Evolutionary conservation across 805 yeast species (phyloP).

Genomic region (Cyberlindnera bimundalis): DNA sequence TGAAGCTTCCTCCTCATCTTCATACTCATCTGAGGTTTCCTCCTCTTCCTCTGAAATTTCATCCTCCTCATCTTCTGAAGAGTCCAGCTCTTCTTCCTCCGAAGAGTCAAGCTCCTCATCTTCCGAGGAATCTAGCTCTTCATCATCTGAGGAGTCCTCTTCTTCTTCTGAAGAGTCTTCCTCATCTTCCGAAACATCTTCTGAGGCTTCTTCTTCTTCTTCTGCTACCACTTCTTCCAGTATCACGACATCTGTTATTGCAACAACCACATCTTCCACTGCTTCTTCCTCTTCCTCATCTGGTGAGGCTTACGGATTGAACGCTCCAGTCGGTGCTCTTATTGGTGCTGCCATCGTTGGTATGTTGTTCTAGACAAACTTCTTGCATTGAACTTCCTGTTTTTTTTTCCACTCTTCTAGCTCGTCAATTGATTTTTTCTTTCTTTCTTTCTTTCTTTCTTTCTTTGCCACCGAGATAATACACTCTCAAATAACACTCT

Average conservation of each 20-base stretch:
- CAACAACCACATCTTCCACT: slow-evolving; percentile 22
- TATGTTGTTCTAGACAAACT: slow-evolving; percentile 16
- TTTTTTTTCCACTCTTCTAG: neutral
- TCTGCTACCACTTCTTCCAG: slow-evolving; percentile 16
- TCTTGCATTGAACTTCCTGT: neutral
- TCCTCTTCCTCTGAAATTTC: slow-evolving; percentile 16
- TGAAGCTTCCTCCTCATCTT: slow-evolving; percentile 18
- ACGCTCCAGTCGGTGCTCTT: slow-evolving; percentile 39
- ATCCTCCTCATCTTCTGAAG: too few species aligned
- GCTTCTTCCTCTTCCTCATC: slow-evolving; percentile 9
- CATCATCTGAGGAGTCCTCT: slow-evolving; percentile 16
- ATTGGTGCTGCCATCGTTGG: slow-evolving; percentile 35
- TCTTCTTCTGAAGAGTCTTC: slow-evolving; percentile 23
- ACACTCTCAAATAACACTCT: too few species aligned
- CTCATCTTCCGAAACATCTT: slow-evolving; percentile 6
- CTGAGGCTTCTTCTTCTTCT: slow-evolving; percentile 11
- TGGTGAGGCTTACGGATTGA: slow-evolving; percentile 32
- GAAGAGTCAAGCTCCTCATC: too few species aligned
- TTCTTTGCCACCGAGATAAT: neutral
- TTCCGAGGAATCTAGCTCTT: too few species aligned
- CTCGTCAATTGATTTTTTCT: neutral
- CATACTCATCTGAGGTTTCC: slow-evolving; percentile 8
- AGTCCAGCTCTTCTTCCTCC: slow-evolving; percentile 11
- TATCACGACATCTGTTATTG: slow-evolving; percentile 23
- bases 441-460: neutral